These are phyloP conservation scores for Kodamaea laetipori DNA, from an alignment of 805 yeast species.

Conservation along the genomic window DNA sequence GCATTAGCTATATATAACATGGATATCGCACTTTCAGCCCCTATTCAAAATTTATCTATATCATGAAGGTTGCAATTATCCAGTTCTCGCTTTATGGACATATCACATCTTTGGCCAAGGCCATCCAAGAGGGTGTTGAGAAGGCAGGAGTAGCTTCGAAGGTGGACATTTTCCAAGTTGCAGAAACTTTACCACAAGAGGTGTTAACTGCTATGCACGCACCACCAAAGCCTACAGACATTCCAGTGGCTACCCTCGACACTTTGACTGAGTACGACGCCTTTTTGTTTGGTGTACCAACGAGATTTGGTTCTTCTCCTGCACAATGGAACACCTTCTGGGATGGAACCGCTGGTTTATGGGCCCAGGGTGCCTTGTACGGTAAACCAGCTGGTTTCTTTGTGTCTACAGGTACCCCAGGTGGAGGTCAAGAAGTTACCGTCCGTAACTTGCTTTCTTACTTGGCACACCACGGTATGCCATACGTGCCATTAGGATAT, in stretches of 20 bases:
- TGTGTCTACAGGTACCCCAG: constrained; percentile 68
- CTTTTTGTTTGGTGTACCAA: constrained; percentile 76
- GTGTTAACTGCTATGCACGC: constrained; percentile 67
- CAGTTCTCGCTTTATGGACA: constrained; percentile 85
- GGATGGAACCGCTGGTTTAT: constrained; percentile 75
- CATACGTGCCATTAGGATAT: constrained; percentile 78
- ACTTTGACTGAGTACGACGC: constrained; percentile 67
- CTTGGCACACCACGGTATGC: constrained; percentile 74
- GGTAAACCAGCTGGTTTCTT: constrained; percentile 79
- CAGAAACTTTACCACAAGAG: constrained; percentile 71
- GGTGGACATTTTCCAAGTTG: constrained; percentile 76
- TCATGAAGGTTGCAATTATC: constrained; percentile 66
- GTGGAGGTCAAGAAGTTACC: constrained; percentile 83
- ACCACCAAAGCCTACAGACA: constrained; percentile 54
- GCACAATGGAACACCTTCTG: constrained; percentile 76
- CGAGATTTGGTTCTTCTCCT: constrained; percentile 75
- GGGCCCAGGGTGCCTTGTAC: constrained; percentile 68
- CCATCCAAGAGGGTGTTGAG: constrained; percentile 68
- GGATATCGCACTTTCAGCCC: too few relatives aligned
- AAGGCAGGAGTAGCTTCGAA: constrained; percentile 57
- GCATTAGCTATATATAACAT: neutral
- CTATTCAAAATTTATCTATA: neutral
- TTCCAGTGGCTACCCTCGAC: constrained; percentile 60
- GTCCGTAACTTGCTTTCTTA: constrained; percentile 57
- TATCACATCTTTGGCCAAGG: constrained; percentile 65